phyloP scores from a whole-genome alignment of 2,329 filamentous ascomycete genomes.

The Aspergillus carbonarius region DNA sequence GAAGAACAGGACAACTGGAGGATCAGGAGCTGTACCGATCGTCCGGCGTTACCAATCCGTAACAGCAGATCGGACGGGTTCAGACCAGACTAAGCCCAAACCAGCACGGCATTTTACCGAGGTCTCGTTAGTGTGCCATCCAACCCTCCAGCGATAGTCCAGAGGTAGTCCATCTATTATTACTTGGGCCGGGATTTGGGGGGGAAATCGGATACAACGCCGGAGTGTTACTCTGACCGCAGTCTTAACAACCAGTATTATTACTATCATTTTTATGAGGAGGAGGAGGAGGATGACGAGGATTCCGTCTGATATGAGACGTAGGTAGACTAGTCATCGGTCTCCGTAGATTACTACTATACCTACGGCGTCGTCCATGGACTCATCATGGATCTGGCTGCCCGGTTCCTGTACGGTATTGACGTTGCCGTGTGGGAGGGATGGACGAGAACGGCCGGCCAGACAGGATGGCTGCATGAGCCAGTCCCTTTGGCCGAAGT shows the following conservation, averaged over 20 bases:
- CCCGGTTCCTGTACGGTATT: not conserved
- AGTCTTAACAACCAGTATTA: not conserved
- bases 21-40: not conserved
- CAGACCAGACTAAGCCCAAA: conserved; percentile 2
- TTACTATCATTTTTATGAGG: not conserved
- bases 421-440: not conserved
- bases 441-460: no score
- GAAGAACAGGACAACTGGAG: not conserved
- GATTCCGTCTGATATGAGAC: not conserved
- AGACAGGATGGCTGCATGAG: not conserved
- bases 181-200: not conserved
- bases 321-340: not conserved
- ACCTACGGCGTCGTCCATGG: no score
- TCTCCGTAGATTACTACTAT: no score
- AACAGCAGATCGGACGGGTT: conserved; percentile 7
- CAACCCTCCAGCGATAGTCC: no score
- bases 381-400: not conserved
- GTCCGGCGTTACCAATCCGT: not conserved
- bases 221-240: not conserved
- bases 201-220: conserved; percentile 7
- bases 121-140: not conserved
- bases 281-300: not conserved
- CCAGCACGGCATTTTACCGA: conserved; percentile 17
- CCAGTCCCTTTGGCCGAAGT: conserved; percentile 11
- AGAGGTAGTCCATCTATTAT: no score